phyloP scores from a whole-genome alignment of 768 basidiomycete genomes.

The Termitomyces sp. region DNA sequence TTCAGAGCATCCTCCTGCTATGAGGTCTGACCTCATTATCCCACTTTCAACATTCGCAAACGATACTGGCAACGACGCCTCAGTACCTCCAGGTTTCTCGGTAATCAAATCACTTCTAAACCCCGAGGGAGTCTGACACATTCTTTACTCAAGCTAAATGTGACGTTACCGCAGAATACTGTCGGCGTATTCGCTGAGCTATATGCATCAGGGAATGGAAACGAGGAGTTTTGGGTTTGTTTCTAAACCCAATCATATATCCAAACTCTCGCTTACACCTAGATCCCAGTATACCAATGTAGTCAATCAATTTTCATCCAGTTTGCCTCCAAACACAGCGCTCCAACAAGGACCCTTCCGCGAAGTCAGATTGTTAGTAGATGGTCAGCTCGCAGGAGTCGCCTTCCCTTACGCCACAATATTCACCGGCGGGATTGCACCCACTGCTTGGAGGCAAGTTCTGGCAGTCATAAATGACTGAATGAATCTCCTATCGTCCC shows the following conservation, averaged over 20 bases:
- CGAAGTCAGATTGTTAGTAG: slow-evolving; percentile 45
- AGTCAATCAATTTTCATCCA: slow-evolving; percentile 52
- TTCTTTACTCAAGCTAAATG: slow-evolving; percentile 43
- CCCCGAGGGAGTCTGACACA: neutral
- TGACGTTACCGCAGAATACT: slow-evolving; percentile 68
- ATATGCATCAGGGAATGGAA: slow-evolving; percentile 55
- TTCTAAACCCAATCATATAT: neutral
- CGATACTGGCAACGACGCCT: slow-evolving; percentile 61
- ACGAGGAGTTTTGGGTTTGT: slow-evolving; percentile 72
- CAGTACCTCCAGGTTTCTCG: slow-evolving; percentile 71
- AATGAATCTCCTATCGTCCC: neutral
- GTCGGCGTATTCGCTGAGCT: slow-evolving; percentile 67
- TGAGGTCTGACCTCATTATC: slow-evolving; percentile 59
- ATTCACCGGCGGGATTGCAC: slow-evolving; percentile 75
- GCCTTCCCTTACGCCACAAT: slow-evolving; percentile 55
- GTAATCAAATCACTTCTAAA: slow-evolving; percentile 27
- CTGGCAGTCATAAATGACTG: neutral
- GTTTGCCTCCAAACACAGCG: slow-evolving; percentile 43
- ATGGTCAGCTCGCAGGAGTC: slow-evolving; percentile 41
- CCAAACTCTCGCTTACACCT: neutral
- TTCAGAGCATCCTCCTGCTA: slow-evolving; percentile 47
- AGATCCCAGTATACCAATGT: slow-evolving; percentile 60
- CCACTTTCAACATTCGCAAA: slow-evolving; percentile 66
- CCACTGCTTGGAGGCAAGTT: slow-evolving; percentile 60
- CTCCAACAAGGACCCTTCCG: slow-evolving; percentile 45